Base-by-base conservation (phyloP, 2,329 filamentous ascomycete genomes). In the Plectosphaerella cucumerina region DNA sequence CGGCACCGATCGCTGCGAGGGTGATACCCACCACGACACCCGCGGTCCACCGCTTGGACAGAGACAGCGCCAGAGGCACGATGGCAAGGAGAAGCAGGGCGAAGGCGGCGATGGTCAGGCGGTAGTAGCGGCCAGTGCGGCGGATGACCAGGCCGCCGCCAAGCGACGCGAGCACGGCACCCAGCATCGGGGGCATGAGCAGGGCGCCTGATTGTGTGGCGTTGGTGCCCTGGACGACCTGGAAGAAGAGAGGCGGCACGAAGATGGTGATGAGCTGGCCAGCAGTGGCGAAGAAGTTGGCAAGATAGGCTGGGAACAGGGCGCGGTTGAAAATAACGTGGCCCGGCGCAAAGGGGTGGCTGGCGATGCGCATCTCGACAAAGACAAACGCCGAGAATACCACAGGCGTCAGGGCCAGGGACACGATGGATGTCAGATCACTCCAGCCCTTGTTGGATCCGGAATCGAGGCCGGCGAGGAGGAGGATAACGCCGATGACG, bases 241-340 rank as follows among this genome's bases (percentile, higher is more conserved):
- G 89, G 68, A 88, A 89, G 67, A 87, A 90, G 2, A 93, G 72
- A 1, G 89, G 87, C n/a, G 89, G 71, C 68, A 89, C 89, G 71
- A 90, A 93, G 4, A 88, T 57, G 1, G 77, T 69, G 0, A 80
- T 77, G 61, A 74, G 69, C 53, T 75, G 70, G 14, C 79, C 84
- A 1, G 75, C 81, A 49, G 87, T 79, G 48, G 79, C 76, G 65
- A 89, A 90, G 69, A 90, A 89, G 65, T 90, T 90, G 64, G 81
- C 82, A 1, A 84, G 66, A 59, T 87, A 91, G 63, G 80, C 82
- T 3, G 86, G 81, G 47, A 89, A 76, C 23, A 92, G 74, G 6
- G 77, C 77, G 6, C 76, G 74, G 61, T 87, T 77, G 60, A 90
- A 83, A 56, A 92, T 86, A 58, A 92, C 81, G 59, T 84, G 85